Evolutionary conservation across 2,329 filamentous ascomycete genomes (phyloP).

Genomic region (Calonectria pauciramosa): DNA sequence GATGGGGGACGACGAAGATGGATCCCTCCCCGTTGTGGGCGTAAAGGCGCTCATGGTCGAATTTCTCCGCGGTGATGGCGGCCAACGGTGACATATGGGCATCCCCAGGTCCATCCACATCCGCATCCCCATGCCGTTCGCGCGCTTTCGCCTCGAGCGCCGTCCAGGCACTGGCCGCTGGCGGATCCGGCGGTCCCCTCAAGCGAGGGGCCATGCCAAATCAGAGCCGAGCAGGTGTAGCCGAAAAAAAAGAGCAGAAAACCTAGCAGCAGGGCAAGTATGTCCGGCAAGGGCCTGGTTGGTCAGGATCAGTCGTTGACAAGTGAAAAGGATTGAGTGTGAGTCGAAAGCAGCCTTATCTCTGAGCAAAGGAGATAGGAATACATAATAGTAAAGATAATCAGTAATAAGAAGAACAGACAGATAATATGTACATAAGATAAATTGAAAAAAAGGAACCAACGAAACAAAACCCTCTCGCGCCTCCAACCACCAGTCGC

Average conservation of each 20-base stretch:
- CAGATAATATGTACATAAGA: slow-evolving; percentile 20
- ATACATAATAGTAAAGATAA: slow-evolving; percentile 56
- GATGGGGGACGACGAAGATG: slow-evolving; percentile 19
- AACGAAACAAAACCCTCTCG: slow-evolving; percentile 30
- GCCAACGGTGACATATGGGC: slow-evolving; percentile 21
- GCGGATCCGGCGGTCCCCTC: slow-evolving; percentile 24
- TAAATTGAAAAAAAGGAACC: slow-evolving; percentile 34
- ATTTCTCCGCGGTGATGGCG: slow-evolving; percentile 35
- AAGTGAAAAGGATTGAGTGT: slow-evolving; percentile 17
- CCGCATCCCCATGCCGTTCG: slow-evolving; percentile 28
- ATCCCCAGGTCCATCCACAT: slow-evolving; percentile 24
- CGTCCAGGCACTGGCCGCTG: slow-evolving; percentile 11
- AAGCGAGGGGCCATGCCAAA: slow-evolving; percentile 1
- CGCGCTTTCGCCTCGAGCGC: slow-evolving; percentile 19
- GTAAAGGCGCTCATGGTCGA: not conserved
- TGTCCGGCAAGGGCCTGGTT: not conserved
- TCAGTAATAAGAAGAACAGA: slow-evolving; percentile 30
- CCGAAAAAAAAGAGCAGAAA: slow-evolving; percentile 4
- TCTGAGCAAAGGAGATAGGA: slow-evolving; percentile 51
- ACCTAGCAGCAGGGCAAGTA: not conserved
- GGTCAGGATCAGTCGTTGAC: slow-evolving; percentile 17
- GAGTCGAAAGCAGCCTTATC: slow-evolving; percentile 47
- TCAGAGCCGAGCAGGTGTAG: not conserved
- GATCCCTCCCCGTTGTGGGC: slow-evolving; percentile 8
- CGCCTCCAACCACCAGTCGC: slow-evolving; percentile 29